Base-by-base conservation (phyloP, 805 yeast genomes). In the Cyberlindnera sargentensis region DNA sequence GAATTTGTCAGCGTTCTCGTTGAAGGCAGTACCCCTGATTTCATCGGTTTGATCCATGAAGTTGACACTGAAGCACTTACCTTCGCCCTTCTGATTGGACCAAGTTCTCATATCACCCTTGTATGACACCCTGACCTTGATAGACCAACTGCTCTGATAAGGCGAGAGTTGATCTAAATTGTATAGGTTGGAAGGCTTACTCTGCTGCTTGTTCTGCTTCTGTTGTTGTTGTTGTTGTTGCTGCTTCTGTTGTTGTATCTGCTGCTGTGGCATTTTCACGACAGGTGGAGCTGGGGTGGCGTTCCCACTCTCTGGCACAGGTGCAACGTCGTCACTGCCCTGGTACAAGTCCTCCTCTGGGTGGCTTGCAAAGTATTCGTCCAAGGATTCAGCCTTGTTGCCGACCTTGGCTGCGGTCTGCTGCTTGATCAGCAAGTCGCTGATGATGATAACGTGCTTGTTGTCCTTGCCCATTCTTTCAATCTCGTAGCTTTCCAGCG, bases 41-140 rank as follows among this genome's bases (percentile, higher is more conserved):
- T 93, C 98, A 56, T 93, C 96, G 5, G 96, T 84, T 61, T 93
- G 95, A 61, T 93, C 99, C 45, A 91, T 67, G 46, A 93, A 79
- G 53, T 88, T 87, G 29, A 88, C 86, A 55, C 83, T 84, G 70
- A 93, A 89, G 47, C 93, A 73, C 63, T 86, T 85, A 43, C 99
- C 99, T 49, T 82, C 87, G 45, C 96, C 96, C 55, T 81, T 76
- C 48, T 78, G 82, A 55, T 86, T 88, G 41, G 86, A 78, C 91
- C 91, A 93, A 32, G 86, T 85, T 63, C 87, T 81, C 53, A 91
- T 73, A 48, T 88, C 96, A 44, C 91, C 80, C 64, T 91, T 93
- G 63, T 75, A 81, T 1, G 95, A 81, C 26, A 89, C 93, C 60
- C 98, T 80, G 1, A 95, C 99, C 56, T 87, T 88, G 56, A 93